Evolutionary conservation across 768 basidiomycete genomes (phyloP), one percentile per base, ranked within the genome.

Genomic region (Russula vinacea): DNA sequence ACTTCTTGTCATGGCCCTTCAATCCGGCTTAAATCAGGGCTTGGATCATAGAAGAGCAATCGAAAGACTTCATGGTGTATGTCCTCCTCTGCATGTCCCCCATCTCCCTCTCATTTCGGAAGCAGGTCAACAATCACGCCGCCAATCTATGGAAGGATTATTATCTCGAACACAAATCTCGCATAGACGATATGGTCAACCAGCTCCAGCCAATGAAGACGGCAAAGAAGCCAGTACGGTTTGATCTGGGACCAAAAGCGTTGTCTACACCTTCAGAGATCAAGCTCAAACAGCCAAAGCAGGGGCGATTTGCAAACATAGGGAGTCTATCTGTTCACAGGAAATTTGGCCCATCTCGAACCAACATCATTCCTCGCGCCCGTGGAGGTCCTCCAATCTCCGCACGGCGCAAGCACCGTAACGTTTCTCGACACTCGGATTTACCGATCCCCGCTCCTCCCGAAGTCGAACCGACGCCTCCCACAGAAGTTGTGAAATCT

Each of bases 101-200:
- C 24, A n/a, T 66, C 39, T 63, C 52, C 39, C 51, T 59, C 39
- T 45, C 50, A 55, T 22, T 8, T 14, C 44, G 44, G 44, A 45
- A 37, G 14, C 39, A 80, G 80, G 73, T 78, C 53, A 79, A 82
- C 49, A 76, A 77, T 32, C 80, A 82, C 44, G 72, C 76, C 13
- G 81, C 87, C 42, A 84, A 79, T 71, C 74, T 87, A 26, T 91
- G 89, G 89, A 90, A 90, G 70, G 89, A 91, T 69, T 89, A 89
- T 71, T 91, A 87, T 68, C 78, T 91, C 17, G 87, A 89, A 62
- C 80, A 90, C 69, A 84, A 82, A 62, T 78, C 80, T 57, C 81
- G 83, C 47, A 75, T 90, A 40, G 84, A 89, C 69, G 74, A 75
- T 33, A 70, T 72, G 14, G 71, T 75, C 22, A 50, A 44, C 24